Evolutionary conservation across 306 rosid species (phyloP), one percentile per base, ranked within the genome.

Genomic region (Gastrolobium bilobum): DNA sequence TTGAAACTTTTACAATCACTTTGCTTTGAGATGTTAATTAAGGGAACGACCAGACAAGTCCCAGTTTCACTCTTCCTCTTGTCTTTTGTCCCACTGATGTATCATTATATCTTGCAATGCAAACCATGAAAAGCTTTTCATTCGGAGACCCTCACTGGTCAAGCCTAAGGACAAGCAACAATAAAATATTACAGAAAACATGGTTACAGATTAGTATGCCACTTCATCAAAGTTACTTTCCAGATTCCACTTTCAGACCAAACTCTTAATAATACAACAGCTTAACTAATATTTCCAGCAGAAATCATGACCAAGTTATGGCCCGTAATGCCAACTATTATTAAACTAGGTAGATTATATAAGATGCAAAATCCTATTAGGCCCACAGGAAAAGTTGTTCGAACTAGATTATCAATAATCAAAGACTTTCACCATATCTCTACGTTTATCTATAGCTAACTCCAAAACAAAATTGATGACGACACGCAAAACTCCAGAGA

Each of bases 71-170:
- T 37, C 84, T 39, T 79, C 78, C 73, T 81, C 61, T 66, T 73
- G 73, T 78, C 88, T 60, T 83, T 75, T 52, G 39, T 37, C 7
- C 69, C 52, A 75, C 66, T 31, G 38, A 29, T 78, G 56, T 68
- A 88, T 88, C 86, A 84, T 85, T 80, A 54, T 73, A 57, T 44
- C 92, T 88, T 88, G 81, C 91, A 76, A 80, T 79, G 47, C 83
- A 89, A 86, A 82, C 84, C 84, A 78, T 72, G 48, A 20, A 59
- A 64, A 66, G 60, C 76, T 60, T 46, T 42, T 1, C 30, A 60
- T 38, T n/a, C 15, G 15, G 58, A 33, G 39, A 47, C 65, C 76
- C 68, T 67, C 62, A 50, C 6, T 52, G 30, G 35, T 35, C 68
- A 76, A 79, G 51, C 68, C 54, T 53, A 26, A 44, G 6, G 10